Evolutionary conservation across 1,284 basidiomycete genomes (phyloP), one percentile per base, ranked within the genome.

Genomic region (Ceratobasidium papillatum): DNA sequence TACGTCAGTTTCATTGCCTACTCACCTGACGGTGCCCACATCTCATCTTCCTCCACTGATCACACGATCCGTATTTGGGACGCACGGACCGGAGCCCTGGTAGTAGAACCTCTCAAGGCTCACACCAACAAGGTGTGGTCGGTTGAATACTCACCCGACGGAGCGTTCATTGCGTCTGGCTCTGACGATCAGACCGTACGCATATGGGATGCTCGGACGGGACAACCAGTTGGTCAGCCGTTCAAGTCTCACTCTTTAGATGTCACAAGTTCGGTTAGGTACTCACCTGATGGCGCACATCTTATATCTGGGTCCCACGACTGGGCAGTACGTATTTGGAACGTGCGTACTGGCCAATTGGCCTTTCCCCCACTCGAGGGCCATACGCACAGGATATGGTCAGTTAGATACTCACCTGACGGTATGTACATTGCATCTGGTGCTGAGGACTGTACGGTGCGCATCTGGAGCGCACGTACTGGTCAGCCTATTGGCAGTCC

Each of bases 1-100:
- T 25, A 12, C 3, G 45, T 75, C 34, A 30, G 1, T 1, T 74
- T 14, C n/a, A 59, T 52, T 32, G 43, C 36, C 14, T 75, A 62
- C 45, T 75, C 74, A 14, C 43, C 56, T 14, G 54, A 75, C 45
- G 58, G 63, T 32, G 14, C 47, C 22, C 38, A 47, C 12, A 74
- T 75, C 36, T 25, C 36, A 11, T 75, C 74, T 22, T 73, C 3
- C 11, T 74, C 69, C 8, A 3, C 14, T 7, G 56, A 41, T n/a
- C 9, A 25, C 19, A 59, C 56, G 3, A 59, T 59, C n/a, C 56
- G 56, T 9, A 25, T 59, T 9, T 59, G 30, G 36, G 56, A 59
- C n/a, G 56, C 56, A n/a, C n/a, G 36, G 32, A 59, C 32, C 3
- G 56, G 56, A 4, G 32, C 8, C 30, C 9, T 19, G 11, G 27